Evolutionary conservation across 495 filamentous ascomycete species (phyloP), one percentile per base, ranked within the genome.

Genomic region (Trichoderma gamsii): DNA sequence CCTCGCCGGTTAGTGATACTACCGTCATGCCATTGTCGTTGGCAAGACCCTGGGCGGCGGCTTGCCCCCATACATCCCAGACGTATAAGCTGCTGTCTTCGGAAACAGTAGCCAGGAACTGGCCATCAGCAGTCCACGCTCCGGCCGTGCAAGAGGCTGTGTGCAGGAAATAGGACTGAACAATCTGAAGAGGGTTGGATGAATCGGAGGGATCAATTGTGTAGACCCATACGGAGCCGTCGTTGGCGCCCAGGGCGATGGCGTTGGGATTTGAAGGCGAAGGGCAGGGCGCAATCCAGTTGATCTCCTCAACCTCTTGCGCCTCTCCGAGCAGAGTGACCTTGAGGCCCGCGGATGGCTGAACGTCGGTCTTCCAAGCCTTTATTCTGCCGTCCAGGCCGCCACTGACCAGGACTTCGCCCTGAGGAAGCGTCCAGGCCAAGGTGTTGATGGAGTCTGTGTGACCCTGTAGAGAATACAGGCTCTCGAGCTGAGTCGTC

Each of bases 191-290:
- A 4, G 84, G 70, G 78, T 78, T 75, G 68, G 76, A 69, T 1
- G 81, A 65, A 70, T 91, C 87, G 11, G 80, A 78, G 23, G 84
- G 76, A 72, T 96, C 89, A 73, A 98, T 83, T 8, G 85, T 88
- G 79, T 97, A 95, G 7, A 99, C 89, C 96, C 96, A 99, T 7
- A 96, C 92, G 63, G 87, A 90, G 59, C 96, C 96, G 75, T 99
- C 94, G n/a, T 84, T 90, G 49, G 92, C 92, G 46, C 96, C 96
- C 25, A 98, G 77, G 0, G 96, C 96, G 70, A 99, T 73, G n/a
- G 90, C 87, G 76, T 97, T 96, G 29, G 87, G 84, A 74, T 89
- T 84, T 11, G 80, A 77, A 21, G 83, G 76, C 23, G 84, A 83
- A 3, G 94, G 94, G 75, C 91, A 97, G 0, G 91, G 81, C 0